phyloP scores from a whole-genome alignment of 2,329 filamentous ascomycete genomes.

The Colletotrichum tropicicola region DNA sequence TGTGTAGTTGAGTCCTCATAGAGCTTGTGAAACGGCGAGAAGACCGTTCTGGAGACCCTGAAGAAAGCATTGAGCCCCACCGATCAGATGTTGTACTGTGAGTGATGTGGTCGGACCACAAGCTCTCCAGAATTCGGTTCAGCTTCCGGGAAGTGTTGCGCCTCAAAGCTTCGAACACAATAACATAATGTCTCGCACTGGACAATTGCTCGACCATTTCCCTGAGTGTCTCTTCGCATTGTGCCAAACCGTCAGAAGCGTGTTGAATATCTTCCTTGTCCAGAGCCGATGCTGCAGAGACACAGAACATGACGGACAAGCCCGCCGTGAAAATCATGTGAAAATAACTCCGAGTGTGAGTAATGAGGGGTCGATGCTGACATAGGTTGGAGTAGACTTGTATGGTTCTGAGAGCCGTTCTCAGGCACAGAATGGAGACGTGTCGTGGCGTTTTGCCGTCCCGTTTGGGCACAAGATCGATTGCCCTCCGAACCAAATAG shows the following conservation, averaged over 20 bases:
- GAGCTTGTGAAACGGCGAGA: background rate
- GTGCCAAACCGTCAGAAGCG: conserved; percentile 16
- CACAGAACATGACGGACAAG: conserved; percentile 44
- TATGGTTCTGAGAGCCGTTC: conserved; percentile 47
- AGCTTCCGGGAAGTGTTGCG: conserved; percentile 32
- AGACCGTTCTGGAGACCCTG: background rate
- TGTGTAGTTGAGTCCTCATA: background rate
- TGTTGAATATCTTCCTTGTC: background rate
- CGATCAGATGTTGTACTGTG: background rate
- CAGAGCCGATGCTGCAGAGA: conserved; percentile 25
- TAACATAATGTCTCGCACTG: conserved; percentile 37
- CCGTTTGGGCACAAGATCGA: conserved; percentile 47
- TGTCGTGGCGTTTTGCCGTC: conserved; percentile 42
- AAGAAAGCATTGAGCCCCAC: background rate
- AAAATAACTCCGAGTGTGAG: conserved; percentile 57
- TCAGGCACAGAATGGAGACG: conserved; percentile 42
- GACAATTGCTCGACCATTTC: conserved; percentile 37
- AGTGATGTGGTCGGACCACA: background rate
- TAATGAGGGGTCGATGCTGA: conserved; percentile 43
- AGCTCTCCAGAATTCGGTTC: conserved; percentile 3
- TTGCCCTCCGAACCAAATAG: conserved; percentile 48
- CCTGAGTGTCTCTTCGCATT: conserved; percentile 35
- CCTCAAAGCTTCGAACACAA: conserved; percentile 38
- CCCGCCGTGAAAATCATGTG: conserved; percentile 57
- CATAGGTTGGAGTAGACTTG: conserved; percentile 47